Evolutionary conservation across 2,329 filamentous ascomycete genomes (phyloP).

Genomic region (Cladosporium sp.): DNA sequence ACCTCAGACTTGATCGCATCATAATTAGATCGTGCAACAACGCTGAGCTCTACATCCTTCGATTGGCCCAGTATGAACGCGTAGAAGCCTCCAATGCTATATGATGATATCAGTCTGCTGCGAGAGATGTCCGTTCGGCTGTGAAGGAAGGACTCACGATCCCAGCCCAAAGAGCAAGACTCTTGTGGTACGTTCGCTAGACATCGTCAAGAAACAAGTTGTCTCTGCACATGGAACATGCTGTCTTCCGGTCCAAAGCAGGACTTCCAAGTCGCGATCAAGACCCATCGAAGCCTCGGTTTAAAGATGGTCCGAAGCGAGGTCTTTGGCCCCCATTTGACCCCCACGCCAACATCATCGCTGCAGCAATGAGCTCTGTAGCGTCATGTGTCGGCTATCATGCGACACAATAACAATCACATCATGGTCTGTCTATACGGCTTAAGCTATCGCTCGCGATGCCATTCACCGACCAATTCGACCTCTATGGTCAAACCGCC

Average conservation of each 20-base stretch:
- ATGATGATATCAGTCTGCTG: not conserved
- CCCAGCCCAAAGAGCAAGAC: conserved; percentile 57
- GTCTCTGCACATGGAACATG: not conserved
- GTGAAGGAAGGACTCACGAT: conserved; percentile 43
- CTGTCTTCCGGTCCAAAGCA: not conserved
- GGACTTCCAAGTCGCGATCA: not conserved
- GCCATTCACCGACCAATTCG: conserved; percentile 49
- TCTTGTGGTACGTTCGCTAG: not conserved
- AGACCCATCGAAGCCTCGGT: not conserved
- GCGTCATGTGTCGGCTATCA: not conserved
- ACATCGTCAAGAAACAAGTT: not conserved
- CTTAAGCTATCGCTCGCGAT: conserved; percentile 27
- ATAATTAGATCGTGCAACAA: conserved; percentile 51
- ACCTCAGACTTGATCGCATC: conserved; percentile 46
- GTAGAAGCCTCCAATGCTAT: conserved; percentile 60
- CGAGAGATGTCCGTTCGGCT: not conserved
- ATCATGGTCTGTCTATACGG: not conserved
- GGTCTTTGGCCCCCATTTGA: not conserved
- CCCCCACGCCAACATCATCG: conserved; percentile 1
- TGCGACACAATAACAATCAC: not conserved
- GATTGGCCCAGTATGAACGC: conserved; percentile 54
- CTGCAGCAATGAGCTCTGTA: not conserved
- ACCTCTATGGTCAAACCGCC: conserved; percentile 52
- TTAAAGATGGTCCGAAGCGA: not conserved
- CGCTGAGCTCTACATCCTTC: conserved; percentile 45